Evolutionary conservation across 2,329 filamentous ascomycete genomes (phyloP), one percentile per base, ranked within the genome.

Genomic region (Colletotrichum liaoningense): DNA sequence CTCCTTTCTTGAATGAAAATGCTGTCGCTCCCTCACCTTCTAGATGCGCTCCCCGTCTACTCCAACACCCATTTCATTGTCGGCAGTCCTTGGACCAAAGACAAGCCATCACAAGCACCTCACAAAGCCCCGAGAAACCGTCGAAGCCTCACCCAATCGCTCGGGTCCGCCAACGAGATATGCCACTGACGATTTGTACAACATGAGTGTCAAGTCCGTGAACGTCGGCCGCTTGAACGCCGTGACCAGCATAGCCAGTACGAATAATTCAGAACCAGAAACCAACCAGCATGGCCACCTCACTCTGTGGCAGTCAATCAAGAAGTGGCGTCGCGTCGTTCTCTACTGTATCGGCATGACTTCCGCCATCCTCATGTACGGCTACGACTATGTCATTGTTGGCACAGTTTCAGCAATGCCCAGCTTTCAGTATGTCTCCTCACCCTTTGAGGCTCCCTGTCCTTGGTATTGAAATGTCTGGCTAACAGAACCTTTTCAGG

Each of bases 321-420:
- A 74, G 64, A 78, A 76, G 60, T 79, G 76, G 76, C 69, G 70
- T 16, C 77, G 75, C 26, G 72, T 80, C 49, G 74, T 78, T 26
- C 63, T 75, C 52, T 79, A 77, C 58, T 77, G 78, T 63, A 46
- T 79, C 19, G 80, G 79, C 73, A 77, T 73, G 73, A 77, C 72
- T 63, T 77, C 33, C 58, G 76, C 75, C 57, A 81, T 78, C 38
- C 68, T 80, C 35, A 74, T 79, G 66, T 79, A 77, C 58, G 79
- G 79, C 38, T 79, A 79, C 59, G 79, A 80, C 73, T 77, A 77
- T 69, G 78, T 78, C 55, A 78, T 79, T 56, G 76, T 80, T 46
- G 81, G 79, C 14, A 82, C 79, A 19, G 76, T 79, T 4, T 80
- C 80, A 5, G 79, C 78, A 55, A 78, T 80, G 76, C 79, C 79